Conservation (phyloP, 768 basidiomycete species). For the Collybia mongolica region DNA sequence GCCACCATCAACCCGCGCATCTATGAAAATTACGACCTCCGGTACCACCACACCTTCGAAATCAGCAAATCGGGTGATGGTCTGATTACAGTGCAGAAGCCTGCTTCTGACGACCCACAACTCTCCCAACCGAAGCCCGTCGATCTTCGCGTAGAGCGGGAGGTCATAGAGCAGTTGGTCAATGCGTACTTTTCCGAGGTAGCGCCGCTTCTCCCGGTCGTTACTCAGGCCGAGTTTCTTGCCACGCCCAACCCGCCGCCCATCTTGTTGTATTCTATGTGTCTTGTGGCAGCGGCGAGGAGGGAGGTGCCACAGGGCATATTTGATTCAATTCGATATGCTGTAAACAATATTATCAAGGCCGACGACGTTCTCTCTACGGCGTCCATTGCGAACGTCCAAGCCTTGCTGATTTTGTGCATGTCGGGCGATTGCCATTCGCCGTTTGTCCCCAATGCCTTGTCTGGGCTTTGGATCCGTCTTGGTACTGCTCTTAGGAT, state of each 20-base stretch:
- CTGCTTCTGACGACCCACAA: conserved; percentile 54
- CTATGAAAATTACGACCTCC: conserved; percentile 85
- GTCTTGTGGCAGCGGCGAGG: conserved; percentile 85
- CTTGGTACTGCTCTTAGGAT: conserved; percentile 90
- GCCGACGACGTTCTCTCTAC: conserved; percentile 89
- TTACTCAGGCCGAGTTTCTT: conserved; percentile 88
- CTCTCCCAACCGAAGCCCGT: conserved; percentile 56
- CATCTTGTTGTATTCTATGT: conserved; percentile 90
- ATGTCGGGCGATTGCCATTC: conserved; percentile 92
- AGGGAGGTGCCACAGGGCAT: conserved; percentile 80
- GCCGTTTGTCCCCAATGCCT: conserved; percentile 79
- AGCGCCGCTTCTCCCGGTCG: conserved; percentile 84
- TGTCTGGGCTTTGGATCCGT: conserved; percentile 85
- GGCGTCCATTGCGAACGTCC: conserved; percentile 82
- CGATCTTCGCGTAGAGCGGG: conserved; percentile 74
- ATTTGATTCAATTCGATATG: conserved; percentile 87
- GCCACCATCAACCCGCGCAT: conserved; percentile 80
- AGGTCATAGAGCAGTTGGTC: conserved; percentile 76
- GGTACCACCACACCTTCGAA: conserved; percentile 88
- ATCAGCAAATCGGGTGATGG: conserved; percentile 84
- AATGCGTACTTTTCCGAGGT: conserved; percentile 93
- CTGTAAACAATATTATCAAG: conserved; percentile 86
- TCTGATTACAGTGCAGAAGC: conserved; percentile 78
- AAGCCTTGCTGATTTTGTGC: conserved; percentile 80
- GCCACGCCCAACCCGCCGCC: conserved; percentile 70